phyloP scores from a whole-genome alignment of 2,329 filamentous ascomycete species.

The Rhexocercosporidium sp. region DNA sequence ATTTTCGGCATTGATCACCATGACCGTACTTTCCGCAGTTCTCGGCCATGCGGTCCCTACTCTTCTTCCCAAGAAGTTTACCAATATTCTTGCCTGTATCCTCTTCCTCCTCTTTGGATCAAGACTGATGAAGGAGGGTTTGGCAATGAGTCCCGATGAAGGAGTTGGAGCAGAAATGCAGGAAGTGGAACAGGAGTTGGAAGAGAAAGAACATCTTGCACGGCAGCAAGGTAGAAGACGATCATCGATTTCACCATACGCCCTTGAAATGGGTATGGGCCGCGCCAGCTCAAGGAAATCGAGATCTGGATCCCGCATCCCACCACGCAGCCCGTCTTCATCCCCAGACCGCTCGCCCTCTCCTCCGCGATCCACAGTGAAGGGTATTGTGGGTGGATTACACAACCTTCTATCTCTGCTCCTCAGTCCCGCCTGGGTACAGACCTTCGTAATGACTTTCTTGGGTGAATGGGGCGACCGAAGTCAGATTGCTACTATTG shows the following conservation, averaged over 20 bases:
- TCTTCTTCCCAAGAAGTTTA: constrained; percentile 87
- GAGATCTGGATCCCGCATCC: constrained; percentile 75
- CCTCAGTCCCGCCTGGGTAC: constrained; percentile 95
- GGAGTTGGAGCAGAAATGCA: constrained; percentile 97
- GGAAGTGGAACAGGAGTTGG: constrained; percentile 91
- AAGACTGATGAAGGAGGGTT: constrained; percentile 83
- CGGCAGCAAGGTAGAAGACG: constrained; percentile 68
- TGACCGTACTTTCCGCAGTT: constrained; percentile 93
- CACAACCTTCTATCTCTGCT: constrained; percentile 87
- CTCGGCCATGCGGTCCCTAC: constrained; percentile 91
- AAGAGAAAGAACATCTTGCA: constrained; percentile 86
- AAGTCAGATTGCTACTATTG: constrained; percentile 97
- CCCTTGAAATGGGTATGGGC: constrained; percentile 79
- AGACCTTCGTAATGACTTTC: constrained; percentile 99
- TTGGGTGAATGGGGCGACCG: constrained; percentile 97
- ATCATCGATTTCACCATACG: constrained; percentile 74
- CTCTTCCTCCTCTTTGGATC: constrained; percentile 91
- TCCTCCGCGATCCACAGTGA: constrained; percentile 49
- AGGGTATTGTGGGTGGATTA: constrained; percentile 63
- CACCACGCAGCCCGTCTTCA: constrained; percentile 79
- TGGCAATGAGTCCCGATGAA: constrained; percentile 86
- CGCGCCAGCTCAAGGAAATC: constrained; percentile 68
- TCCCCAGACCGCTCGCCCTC: constrained; percentile 62
- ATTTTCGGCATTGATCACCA: constrained; percentile 87
- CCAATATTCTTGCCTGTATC: constrained; percentile 81